Base-by-base conservation (phyloP, 1,284 basidiomycete genomes). In the Chondrostereum purpureum region DNA sequence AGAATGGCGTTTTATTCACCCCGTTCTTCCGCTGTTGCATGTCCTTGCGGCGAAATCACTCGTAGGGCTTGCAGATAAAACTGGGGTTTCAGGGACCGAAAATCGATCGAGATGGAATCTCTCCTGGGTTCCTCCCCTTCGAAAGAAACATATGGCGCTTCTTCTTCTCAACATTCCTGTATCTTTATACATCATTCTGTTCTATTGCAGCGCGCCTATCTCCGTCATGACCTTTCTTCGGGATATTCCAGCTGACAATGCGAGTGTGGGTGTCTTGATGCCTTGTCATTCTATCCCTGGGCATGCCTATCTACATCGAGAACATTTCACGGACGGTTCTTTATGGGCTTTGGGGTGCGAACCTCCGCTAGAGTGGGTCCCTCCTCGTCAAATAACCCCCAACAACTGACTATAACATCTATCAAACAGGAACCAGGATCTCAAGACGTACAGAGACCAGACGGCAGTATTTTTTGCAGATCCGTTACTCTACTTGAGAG, bases 251-350 rank as follows among this genome's bases (percentile, higher is more conserved):
- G 47, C 62, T 16, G 54, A 67, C 14, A 68, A 77, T n/a, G 67
- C 64, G 4, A 80, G 80, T 5, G 65, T 96, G 12, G 92, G 88
- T 1, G 84, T 92, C 50, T 66, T 98, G 14, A 95, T 93, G 89
- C 96, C 96, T 2, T 99, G 96, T 55, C 96, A 99, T 66, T 96
- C 92, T n/a, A 92, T 88, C 0, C 95, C 95, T 2, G 95, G 92
- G 73, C 88, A 92, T 57, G 84, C 92, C 3, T 88, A 93, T 63
- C 64, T 99, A 16, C 95, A 99, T 59, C 69, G 78, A 22, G 65
- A 71, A 11, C 71, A 82, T 33, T 68, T 85, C 8, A 71, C 73
- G 10, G 55, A 67, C 20, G 77, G 75, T 17, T 62, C 65, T 44
- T 62, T 86, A 51, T 97, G 93, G 92, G 80, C 87, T 37, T 59